These are phyloP conservation scores for Arthrinium puccinioides DNA, from an alignment of 2,329 filamentous ascomycete species.

Conservation along the genomic window DNA sequence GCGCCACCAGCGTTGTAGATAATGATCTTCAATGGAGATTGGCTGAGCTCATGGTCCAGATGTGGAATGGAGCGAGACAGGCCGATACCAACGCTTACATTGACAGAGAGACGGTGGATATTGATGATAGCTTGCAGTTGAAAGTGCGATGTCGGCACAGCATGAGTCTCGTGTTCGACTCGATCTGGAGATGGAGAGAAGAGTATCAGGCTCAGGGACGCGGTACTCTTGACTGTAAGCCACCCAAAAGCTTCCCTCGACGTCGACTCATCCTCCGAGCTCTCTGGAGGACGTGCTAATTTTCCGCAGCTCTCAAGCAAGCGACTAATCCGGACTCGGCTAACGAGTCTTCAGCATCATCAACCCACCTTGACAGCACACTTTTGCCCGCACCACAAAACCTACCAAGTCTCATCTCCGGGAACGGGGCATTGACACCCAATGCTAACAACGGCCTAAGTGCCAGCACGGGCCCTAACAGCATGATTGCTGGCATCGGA, in stretches of 20 bases:
- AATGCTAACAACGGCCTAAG: slow-evolving; percentile 37
- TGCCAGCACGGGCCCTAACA: slow-evolving; percentile 28
- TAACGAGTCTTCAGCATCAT: slow-evolving; percentile 64
- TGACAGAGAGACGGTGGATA: slow-evolving; percentile 40
- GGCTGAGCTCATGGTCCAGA: slow-evolving; percentile 79
- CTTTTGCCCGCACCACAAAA: slow-evolving; percentile 39
- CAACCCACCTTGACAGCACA: slow-evolving; percentile 57
- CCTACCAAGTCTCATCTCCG: slow-evolving; percentile 38
- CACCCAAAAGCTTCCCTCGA: not conserved
- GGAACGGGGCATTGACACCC: slow-evolving; percentile 47
- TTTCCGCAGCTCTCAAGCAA: slow-evolving; percentile 64
- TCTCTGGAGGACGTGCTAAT: slow-evolving; percentile 22
- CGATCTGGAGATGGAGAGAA: slow-evolving; percentile 79
- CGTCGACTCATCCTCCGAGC: slow-evolving; percentile 12
- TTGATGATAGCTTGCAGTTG: slow-evolving; percentile 68
- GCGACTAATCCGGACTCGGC: slow-evolving; percentile 79
- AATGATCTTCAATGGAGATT: slow-evolving; percentile 76
- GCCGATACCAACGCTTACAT: slow-evolving; percentile 40
- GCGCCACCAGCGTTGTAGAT: slow-evolving; percentile 65
- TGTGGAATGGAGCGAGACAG: slow-evolving; percentile 67
- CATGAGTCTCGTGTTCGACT: slow-evolving; percentile 80
- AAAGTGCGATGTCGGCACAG: slow-evolving; percentile 80
- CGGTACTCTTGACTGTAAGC: slow-evolving; percentile 64
- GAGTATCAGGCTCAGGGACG: slow-evolving; percentile 67
- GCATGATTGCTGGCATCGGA: slow-evolving; percentile 42